phyloP scores from a whole-genome alignment of 208 protist species.

The Trypanosoma vivax region DNA sequence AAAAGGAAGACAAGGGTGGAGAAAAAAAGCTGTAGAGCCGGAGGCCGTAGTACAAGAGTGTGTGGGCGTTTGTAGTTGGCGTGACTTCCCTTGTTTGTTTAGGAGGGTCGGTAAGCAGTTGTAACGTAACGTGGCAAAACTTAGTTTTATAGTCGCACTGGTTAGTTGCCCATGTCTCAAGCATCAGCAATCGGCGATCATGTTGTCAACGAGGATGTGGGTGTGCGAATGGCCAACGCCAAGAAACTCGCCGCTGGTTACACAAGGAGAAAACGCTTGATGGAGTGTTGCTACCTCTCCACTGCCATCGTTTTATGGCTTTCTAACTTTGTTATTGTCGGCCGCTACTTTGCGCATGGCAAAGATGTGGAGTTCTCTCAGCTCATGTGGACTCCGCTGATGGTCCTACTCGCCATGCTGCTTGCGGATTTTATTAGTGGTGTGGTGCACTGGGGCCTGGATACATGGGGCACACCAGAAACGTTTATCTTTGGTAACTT shows the following conservation, averaged over 20 bases:
- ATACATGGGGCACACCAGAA: conserved; percentile 91
- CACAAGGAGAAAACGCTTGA: conserved; percentile 76
- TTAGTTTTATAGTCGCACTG: no score
- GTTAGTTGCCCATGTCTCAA: background rate
- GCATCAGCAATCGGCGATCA: conserved; percentile 25
- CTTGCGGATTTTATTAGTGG: conserved; percentile 88
- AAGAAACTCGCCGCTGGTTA: conserved; percentile 76
- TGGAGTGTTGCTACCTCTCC: conserved; percentile 77
- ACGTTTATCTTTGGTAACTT: conserved; percentile 88
- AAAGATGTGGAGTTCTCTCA: conserved; percentile 49
- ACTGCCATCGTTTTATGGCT: conserved; percentile 51
- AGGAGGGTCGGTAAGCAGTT: no score
- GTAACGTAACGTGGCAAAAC: no score
- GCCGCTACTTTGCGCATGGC: conserved; percentile 63
- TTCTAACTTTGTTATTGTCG: conserved; percentile 47
- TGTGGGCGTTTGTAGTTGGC: no score
- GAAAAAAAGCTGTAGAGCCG: no score
- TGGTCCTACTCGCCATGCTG: conserved; percentile 66
- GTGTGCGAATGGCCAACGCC: conserved; percentile 68
- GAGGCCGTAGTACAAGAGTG: no score
- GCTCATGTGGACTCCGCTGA: conserved; percentile 65
- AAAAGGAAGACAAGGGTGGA: no score
- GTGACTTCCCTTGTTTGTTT: no score
- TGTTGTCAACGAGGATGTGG: conserved; percentile 36
- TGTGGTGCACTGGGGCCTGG: conserved; percentile 89